These are phyloP conservation scores for Fusarium xyrophilum DNA, from an alignment of 2,329 filamentous ascomycete genomes.

Conservation along the genomic window DNA sequence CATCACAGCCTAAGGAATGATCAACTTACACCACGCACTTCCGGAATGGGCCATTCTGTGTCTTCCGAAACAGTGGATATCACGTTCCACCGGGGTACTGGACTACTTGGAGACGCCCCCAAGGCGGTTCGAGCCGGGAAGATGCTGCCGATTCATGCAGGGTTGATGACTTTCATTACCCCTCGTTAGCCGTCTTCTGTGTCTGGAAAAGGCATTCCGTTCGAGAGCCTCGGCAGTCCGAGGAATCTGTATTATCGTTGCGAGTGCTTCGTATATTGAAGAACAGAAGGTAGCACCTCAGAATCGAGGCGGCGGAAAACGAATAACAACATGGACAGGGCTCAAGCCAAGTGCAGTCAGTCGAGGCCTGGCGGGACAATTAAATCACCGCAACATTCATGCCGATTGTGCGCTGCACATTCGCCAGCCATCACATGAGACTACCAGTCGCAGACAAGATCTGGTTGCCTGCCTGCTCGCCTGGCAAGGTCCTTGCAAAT, in stretches of 20 bases:
- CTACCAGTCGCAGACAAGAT: slow-evolving; percentile 15
- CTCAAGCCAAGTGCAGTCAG: not conserved
- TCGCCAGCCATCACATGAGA: slow-evolving; percentile 23
- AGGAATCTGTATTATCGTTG: not conserved
- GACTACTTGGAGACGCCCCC: slow-evolving; percentile 16
- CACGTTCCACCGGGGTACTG: slow-evolving; percentile 21
- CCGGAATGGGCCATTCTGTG: slow-evolving; percentile 11
- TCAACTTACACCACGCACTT: slow-evolving; percentile 30
- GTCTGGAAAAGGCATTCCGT: slow-evolving; percentile 8
- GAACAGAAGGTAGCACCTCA: not conserved
- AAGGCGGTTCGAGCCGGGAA: slow-evolving; percentile 37
- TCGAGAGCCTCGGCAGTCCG: slow-evolving; percentile 3
- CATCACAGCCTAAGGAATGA: not conserved
- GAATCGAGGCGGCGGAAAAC: not conserved
- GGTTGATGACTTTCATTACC: not conserved
- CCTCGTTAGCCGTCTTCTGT: slow-evolving; percentile 9
- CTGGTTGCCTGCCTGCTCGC: slow-evolving; percentile 1
- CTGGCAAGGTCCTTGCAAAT: slow-evolving; percentile 1
- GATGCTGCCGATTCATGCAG: slow-evolving; percentile 14
- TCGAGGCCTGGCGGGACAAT: not conserved
- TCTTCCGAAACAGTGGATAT: slow-evolving; percentile 21
- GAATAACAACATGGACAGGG: not conserved
- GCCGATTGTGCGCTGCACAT: not conserved
- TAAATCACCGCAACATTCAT: not conserved
- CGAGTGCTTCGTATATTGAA: not conserved